Evolutionary conservation across 164 flowering plant genomes (phyloP).

Genomic region (Chimonanthus salicifolius): DNA sequence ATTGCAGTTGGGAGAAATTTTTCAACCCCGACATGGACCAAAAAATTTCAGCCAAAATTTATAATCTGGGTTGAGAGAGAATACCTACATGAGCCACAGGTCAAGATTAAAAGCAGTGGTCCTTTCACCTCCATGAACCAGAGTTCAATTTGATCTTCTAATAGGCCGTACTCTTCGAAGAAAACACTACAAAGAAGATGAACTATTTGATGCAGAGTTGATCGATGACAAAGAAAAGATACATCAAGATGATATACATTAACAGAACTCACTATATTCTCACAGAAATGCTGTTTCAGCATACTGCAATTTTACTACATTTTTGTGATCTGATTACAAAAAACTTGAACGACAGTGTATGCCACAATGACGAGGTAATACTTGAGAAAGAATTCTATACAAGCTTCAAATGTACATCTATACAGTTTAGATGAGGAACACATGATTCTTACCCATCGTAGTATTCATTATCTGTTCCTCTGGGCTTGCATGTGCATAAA

Average conservation of each 20-base stretch:
- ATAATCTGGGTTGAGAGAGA: no score
- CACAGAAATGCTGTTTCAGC: not conserved
- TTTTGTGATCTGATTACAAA: not conserved
- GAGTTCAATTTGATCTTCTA: no score
- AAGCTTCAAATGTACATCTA: constrained; percentile 11
- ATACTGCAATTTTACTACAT: not conserved
- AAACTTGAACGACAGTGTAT: not conserved
- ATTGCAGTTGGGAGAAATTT: no score
- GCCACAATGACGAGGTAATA: not conserved
- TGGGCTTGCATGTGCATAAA: not conserved
- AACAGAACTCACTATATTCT: not conserved
- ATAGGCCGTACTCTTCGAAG: no score
- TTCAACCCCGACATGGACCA: no score
- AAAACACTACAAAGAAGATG: no score
- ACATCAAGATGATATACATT: not conserved
- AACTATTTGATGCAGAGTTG: no score
- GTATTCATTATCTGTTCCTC: not conserved
- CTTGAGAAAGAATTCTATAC: constrained; percentile 7
- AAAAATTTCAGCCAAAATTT: no score
- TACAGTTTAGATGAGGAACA: constrained; percentile 3
- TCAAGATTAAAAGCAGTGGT: no score
- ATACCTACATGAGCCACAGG: no score
- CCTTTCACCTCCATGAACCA: no score
- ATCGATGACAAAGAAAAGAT: no score
- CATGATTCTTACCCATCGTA: not conserved